phyloP scores from a whole-genome alignment of 257 asterid species.

The Solanum bulbocastanum region DNA sequence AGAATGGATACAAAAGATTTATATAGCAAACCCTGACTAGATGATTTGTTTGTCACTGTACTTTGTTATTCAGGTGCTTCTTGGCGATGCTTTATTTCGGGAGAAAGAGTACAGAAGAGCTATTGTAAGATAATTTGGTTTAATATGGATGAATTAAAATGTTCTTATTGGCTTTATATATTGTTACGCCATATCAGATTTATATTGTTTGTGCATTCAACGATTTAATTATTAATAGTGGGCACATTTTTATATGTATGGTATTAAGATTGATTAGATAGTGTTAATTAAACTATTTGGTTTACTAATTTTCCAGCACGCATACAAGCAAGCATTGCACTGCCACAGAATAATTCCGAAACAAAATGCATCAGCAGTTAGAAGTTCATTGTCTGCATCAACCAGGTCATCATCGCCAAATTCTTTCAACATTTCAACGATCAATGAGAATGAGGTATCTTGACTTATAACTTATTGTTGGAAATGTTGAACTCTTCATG shows the following conservation, averaged over 20 bases:
- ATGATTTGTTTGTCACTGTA: background rate
- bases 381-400: conserved; percentile 52
- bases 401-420: conserved; percentile 76
- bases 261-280: background rate
- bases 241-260: background rate
- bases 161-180: background rate
- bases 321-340: conserved; percentile 80
- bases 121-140: conserved; percentile 43
- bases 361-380: conserved; percentile 41
- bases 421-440: conserved; percentile 47
- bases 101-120: conserved; percentile 83
- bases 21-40: background rate
- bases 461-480: background rate
- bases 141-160: background rate
- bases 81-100: conserved; percentile 67
- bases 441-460: conserved; percentile 86
- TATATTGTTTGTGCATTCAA: background rate
- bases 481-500: background rate
- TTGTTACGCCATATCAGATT: background rate
- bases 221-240: background rate
- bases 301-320: conserved; percentile 35
- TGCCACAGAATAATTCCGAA: conserved; percentile 58
- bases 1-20: background rate
- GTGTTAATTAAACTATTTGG: background rate
- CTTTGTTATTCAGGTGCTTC: conserved; percentile 45